Conservation (phyloP, 768 basidiomycete genomes). For the Cyathus striatus region DNA sequence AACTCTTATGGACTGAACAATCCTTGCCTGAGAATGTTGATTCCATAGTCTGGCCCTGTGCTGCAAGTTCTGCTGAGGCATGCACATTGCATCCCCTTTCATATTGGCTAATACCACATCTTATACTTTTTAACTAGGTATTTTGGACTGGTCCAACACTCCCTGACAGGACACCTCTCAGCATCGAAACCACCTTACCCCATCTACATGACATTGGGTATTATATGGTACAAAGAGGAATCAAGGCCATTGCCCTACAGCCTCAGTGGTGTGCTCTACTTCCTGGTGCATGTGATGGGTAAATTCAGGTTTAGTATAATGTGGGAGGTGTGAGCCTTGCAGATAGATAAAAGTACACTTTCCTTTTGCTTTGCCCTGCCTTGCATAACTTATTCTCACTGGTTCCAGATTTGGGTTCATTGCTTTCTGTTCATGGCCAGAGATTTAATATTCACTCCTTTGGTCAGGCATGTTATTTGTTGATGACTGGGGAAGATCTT, state of each 20-base stretch:
- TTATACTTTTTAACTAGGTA: constrained; percentile 22
- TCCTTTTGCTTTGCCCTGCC: neutral
- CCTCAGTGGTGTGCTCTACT: constrained; percentile 70
- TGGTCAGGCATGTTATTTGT: neutral
- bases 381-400: neutral
- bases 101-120: neutral
- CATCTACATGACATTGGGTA: constrained; percentile 63
- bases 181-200: constrained; percentile 45
- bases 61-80: constrained; percentile 64
- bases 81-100: constrained; percentile 11
- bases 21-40: constrained; percentile 66
- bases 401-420: neutral
- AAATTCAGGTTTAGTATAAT: neutral
- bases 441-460: neutral
- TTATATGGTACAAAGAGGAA: constrained; percentile 56
- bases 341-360: neutral
- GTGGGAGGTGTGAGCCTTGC: neutral
- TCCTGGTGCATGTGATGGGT: constrained; percentile 26
- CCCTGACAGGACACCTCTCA: constrained; percentile 31
- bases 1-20: constrained; percentile 73
- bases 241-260: constrained; percentile 57
- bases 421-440: neutral
- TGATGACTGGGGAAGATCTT: no score
- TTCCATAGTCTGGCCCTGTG: constrained; percentile 66
- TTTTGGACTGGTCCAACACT: constrained; percentile 64